These are phyloP conservation scores for Thelonectria discophora DNA, from an alignment of 2,329 filamentous ascomycete genomes.

Conservation along the genomic window DNA sequence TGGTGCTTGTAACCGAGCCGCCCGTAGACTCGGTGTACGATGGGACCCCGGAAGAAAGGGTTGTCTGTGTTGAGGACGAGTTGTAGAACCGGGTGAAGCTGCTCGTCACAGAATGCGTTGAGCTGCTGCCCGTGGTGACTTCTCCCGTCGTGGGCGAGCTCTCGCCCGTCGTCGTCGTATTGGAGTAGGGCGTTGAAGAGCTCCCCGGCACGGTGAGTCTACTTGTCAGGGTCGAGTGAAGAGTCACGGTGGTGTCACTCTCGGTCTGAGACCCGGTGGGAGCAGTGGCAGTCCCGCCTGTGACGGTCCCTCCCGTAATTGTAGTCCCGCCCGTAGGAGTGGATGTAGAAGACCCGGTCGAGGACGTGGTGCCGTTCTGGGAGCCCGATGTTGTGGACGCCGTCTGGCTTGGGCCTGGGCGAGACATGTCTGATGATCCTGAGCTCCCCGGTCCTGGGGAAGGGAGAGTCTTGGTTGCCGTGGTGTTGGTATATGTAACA, in stretches of 20 bases:
- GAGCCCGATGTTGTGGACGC: not conserved
- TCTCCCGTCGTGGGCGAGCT: conserved; percentile 3
- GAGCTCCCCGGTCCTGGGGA: not conserved
- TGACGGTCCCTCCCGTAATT: not conserved
- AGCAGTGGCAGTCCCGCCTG: not conserved
- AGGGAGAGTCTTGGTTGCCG: not conserved
- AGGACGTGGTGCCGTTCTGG: conserved; percentile 10
- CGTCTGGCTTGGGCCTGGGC: not conserved
- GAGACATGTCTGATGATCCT: not conserved
- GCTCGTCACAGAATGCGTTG: not conserved
- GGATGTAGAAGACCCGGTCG: not conserved
- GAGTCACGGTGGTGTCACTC: conserved; percentile 18
- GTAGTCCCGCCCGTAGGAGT: not conserved
- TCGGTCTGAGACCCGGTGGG: not conserved
- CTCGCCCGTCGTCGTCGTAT: not conserved
- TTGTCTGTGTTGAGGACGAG: conserved; percentile 6
- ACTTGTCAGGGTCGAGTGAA: conserved; percentile 25
- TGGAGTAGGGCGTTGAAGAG: conserved; percentile 11
- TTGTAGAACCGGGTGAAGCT: conserved; percentile 18
- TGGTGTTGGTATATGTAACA: not conserved
- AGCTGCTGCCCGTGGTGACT: not conserved
- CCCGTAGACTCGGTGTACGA: not conserved
- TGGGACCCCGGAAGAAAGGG: conserved; percentile 1
- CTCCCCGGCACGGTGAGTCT: conserved; percentile 20
- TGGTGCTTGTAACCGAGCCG: conserved; percentile 3